Conservation (phyloP, 2,329 filamentous ascomycete genomes). For the Madurella fahalii region DNA sequence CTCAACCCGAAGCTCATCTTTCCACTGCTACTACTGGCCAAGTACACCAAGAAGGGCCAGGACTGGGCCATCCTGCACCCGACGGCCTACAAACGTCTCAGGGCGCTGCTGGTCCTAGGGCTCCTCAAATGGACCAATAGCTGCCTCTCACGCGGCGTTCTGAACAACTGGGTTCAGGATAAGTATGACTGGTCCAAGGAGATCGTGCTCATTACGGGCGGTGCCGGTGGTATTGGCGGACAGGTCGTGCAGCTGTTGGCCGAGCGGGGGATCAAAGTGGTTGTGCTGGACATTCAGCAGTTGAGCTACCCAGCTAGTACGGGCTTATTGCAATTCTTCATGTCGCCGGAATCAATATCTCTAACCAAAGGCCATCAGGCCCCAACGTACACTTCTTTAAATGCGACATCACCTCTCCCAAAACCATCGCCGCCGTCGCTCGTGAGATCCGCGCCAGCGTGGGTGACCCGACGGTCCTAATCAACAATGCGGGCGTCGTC, state of each 20-base stretch:
- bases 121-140: constrained; percentile 45
- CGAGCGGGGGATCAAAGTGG: constrained; percentile 61
- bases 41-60: constrained; percentile 59
- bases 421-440: constrained; percentile 50
- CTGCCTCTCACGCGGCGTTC: constrained; percentile 47
- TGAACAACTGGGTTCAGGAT: constrained; percentile 49
- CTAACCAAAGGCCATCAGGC: constrained; percentile 24
- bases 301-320: constrained; percentile 50
- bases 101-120: constrained; percentile 50
- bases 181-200: constrained; percentile 64
- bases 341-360: neutral
- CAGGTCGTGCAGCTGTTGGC: constrained; percentile 62
- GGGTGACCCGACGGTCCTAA: constrained; percentile 64
- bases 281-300: constrained; percentile 66
- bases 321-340: constrained; percentile 17
- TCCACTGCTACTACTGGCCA: constrained; percentile 58
- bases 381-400: constrained; percentile 63
- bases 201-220: constrained; percentile 70
- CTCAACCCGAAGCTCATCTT: constrained; percentile 63
- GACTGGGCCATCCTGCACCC: constrained; percentile 51
- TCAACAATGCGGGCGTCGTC: constrained; percentile 67
- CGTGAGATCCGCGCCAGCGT: constrained; percentile 50
- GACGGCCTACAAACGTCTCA: constrained; percentile 48
- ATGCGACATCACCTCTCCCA: constrained; percentile 63
- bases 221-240: constrained; percentile 68